Conservation (phyloP, 2,329 filamentous ascomycete genomes). For the Simplicillium sp. region DNA sequence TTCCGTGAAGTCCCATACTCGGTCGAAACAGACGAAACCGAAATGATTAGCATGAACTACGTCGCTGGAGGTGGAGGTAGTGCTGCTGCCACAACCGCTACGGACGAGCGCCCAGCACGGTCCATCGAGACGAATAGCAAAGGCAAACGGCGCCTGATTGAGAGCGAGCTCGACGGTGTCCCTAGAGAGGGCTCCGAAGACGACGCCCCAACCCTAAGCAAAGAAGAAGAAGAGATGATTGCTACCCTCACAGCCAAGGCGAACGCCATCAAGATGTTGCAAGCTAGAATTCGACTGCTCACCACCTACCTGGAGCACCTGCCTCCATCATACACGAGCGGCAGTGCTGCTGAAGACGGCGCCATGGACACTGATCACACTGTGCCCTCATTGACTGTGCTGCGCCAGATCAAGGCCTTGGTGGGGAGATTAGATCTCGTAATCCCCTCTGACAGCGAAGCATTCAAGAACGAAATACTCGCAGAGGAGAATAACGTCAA, state of each 20-base stretch:
- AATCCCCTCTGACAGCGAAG: slow-evolving; percentile 56
- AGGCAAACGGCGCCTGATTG: slow-evolving; percentile 36
- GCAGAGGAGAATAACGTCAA: slow-evolving; percentile 79
- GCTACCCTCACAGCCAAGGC: slow-evolving; percentile 71
- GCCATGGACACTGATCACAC: slow-evolving; percentile 26
- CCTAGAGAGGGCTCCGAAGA: slow-evolving; percentile 17
- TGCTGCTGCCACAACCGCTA: slow-evolving; percentile 50
- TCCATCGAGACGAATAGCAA: slow-evolving; percentile 40
- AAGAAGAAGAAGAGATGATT: slow-evolving; percentile 53
- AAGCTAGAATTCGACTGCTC: slow-evolving; percentile 64
- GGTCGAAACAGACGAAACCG: slow-evolving; percentile 87
- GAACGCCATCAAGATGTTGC: slow-evolving; percentile 90
- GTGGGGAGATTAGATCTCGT: slow-evolving; percentile 76
- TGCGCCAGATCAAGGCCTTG: slow-evolving; percentile 82
- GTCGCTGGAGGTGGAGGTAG: slow-evolving; percentile 79
- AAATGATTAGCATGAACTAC: slow-evolving; percentile 96
- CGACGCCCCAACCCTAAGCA: slow-evolving; percentile 27
- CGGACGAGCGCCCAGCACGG: slow-evolving; percentile 30
- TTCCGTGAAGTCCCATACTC: slow-evolving; percentile 81
- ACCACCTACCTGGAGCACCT: slow-evolving; percentile 68
- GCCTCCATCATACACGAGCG: slow-evolving; percentile 53
- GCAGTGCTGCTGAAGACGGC: slow-evolving; percentile 20
- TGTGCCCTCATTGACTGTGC: slow-evolving; percentile 57
- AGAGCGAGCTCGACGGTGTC: slow-evolving; percentile 17
- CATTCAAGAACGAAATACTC: slow-evolving; percentile 61